Conservation (phyloP, 1,284 basidiomycete species). For the Trichosporon inkin region DNA sequence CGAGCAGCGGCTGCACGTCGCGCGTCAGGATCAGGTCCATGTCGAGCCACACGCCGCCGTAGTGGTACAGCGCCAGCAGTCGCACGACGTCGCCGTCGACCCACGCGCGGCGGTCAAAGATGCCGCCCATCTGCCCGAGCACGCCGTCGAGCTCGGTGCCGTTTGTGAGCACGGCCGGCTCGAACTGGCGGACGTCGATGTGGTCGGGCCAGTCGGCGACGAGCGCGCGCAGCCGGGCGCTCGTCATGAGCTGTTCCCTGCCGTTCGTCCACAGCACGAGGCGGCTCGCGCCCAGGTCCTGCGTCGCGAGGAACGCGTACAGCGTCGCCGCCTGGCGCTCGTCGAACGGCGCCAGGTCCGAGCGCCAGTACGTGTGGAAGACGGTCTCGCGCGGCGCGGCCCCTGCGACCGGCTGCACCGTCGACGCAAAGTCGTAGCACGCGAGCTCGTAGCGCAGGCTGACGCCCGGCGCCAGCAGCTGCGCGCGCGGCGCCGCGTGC, state of each 20-base stretch:
- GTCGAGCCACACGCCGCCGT: conserved; percentile 89
- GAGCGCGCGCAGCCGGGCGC: conserved; percentile 51
- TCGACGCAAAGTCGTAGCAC: conserved; percentile 82
- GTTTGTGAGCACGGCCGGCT: conserved; percentile 63
- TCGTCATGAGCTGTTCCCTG: conserved; percentile 57
- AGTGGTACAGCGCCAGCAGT: conserved; percentile 78
- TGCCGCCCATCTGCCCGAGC: conserved; percentile 44
- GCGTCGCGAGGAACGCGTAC: conserved; percentile 84
- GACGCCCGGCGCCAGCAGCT: conserved; percentile 71
- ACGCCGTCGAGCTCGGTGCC: conserved; percentile 68
- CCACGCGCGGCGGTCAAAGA: conserved; percentile 72
- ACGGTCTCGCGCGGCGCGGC: conserved; percentile 51
- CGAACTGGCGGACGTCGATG: conserved; percentile 64
- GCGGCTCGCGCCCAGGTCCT: conserved; percentile 61
- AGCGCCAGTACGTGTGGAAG: conserved; percentile 87
- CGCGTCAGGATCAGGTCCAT: conserved; percentile 88
- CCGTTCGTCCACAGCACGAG: conserved; percentile 86
- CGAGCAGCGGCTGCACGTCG: conserved; percentile 72
- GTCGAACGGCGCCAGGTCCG: conserved; percentile 71
- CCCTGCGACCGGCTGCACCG: conserved; percentile 56
- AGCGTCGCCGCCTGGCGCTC: conserved; percentile 80
- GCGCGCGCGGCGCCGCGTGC: conserved; percentile 57
- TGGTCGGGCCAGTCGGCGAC: conserved; percentile 62
- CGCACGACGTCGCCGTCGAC: conserved; percentile 86
- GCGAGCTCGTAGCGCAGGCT: conserved; percentile 70